A percentile compares a stretch with the other conserved stretches of the same genome.
Conservation (phyloP, 176 grass and related monocot genomes). For the Aegilops longissima region DNA sequence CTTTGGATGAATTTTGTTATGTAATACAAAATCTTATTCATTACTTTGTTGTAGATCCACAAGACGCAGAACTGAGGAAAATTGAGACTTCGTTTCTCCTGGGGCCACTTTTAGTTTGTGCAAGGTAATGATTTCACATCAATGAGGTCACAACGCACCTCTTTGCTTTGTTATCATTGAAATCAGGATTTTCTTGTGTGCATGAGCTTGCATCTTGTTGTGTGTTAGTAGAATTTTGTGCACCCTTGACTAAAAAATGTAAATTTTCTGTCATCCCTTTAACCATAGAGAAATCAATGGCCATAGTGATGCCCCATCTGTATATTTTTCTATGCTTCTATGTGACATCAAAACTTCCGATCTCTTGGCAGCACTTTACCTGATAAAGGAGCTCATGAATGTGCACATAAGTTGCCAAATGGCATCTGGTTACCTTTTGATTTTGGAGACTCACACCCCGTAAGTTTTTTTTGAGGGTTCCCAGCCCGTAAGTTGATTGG, state of each 20-base stretch:
- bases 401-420: slow-evolving; percentile 57
- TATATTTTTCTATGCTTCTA: neutral
- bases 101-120: slow-evolving; percentile 77
- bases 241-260: neutral
- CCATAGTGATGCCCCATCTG: neutral
- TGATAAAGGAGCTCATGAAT: slow-evolving; percentile 72
- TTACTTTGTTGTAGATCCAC: slow-evolving; percentile 51
- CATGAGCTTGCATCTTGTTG: neutral
- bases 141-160: neutral
- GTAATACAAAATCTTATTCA: slow-evolving; percentile 3
- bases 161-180: neutral
- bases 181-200: neutral
- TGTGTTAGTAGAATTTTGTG: neutral
- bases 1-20: neutral
- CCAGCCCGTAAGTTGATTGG: slow-evolving; percentile 53
- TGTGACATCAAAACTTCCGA: neutral
- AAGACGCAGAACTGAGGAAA: slow-evolving; percentile 64
- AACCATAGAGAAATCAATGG: neutral
- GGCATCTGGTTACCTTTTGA: slow-evolving; percentile 87
- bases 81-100: slow-evolving; percentile 92
- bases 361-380: slow-evolving; percentile 66
- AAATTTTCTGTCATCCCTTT: neutral
- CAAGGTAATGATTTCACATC: slow-evolving; percentile 51
- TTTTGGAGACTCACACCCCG: slow-evolving; percentile 82
- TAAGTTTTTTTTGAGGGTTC: slow-evolving; percentile 37